These are phyloP conservation scores for Acacia acuminata DNA, from an alignment of 306 rosid genomes.

Conservation along the genomic window DNA sequence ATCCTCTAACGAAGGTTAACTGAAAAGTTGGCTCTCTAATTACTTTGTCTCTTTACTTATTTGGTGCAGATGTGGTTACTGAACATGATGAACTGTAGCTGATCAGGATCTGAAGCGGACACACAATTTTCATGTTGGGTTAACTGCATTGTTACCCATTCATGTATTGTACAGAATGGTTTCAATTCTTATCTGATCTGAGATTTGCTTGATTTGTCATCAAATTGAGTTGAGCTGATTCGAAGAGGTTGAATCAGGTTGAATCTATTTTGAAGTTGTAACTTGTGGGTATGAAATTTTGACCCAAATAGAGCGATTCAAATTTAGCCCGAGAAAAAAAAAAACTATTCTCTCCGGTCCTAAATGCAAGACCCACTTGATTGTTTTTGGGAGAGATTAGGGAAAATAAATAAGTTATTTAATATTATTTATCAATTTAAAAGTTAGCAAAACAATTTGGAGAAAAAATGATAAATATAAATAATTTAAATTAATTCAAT, in stretches of 20 bases:
- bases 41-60: slow-evolving; percentile 28
- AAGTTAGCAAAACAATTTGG: too few relatives aligned
- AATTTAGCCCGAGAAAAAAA: not conserved
- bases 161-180: not conserved
- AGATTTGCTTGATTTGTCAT: not conserved
- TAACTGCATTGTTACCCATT: not conserved
- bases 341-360: too few relatives aligned
- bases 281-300: not conserved
- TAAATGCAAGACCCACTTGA: too few relatives aligned
- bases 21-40: not conserved
- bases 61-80: slow-evolving; percentile 49
- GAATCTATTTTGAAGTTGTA: not conserved
- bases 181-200: not conserved
- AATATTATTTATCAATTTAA: too few relatives aligned
- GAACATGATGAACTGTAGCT: slow-evolving; percentile 79
- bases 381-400: too few relatives aligned
- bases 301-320: not conserved
- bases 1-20: slow-evolving; percentile 7
- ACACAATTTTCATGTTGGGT: not conserved
- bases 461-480: too few relatives aligned
- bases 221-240: not conserved
- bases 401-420: too few relatives aligned
- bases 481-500: too few relatives aligned
- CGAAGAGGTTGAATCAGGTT: not conserved
- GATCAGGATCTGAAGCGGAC: slow-evolving; percentile 24